Base-by-base conservation (phyloP, 1,139 yeast genomes). In the Blastobotrys aristatus region DNA sequence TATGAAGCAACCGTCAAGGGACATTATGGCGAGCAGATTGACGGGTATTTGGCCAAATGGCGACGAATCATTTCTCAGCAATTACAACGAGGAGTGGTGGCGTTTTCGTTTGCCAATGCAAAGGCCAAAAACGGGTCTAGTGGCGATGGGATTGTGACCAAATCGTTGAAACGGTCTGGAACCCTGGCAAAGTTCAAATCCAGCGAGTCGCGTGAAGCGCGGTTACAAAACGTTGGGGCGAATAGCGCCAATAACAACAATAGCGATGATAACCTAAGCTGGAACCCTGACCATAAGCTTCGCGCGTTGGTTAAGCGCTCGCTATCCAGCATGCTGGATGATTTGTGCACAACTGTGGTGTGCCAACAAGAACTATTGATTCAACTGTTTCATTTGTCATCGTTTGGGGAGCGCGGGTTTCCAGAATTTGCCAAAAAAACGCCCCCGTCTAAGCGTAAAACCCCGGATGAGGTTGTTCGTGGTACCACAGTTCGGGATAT, bases 281-380 rank as follows among this genome's bases (percentile, higher is more conserved):
- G 57, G 51, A 20, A 48, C 3, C 47, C 56, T 17, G 54, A 56
- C 21, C 57, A 50, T 46, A 60, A 71, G 46, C 29, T 52, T 46
- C 42, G 62, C 37, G 26, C 44, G 37, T 46, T 52, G 37, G 41
- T 54, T 29, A 50, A 53, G 26, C 33, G 22, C 6, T 39, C 50
- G 16, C 42, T 64, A 22, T 46, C 50, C 11, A 52, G 49, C 3
- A 49, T 62, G 2, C 54, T 75, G 17, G 66, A 68, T 26, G 59
- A 64, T 2, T 47, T 74, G 20, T 66, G 69, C 36, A 58, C 64
- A 42, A 65, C 75, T 2, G 71, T 85, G 17, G 65, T 80, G 11
- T 71, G 76, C 11, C 79, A 86, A 43, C 95, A 86, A 56, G 80
- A 77, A 56, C 81, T 87, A 51, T 61, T 84, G 16, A 78, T 78